phyloP scores from a whole-genome alignment of 202 grass and related monocot genomes.

The Miscanthus sacchariflorus region DNA sequence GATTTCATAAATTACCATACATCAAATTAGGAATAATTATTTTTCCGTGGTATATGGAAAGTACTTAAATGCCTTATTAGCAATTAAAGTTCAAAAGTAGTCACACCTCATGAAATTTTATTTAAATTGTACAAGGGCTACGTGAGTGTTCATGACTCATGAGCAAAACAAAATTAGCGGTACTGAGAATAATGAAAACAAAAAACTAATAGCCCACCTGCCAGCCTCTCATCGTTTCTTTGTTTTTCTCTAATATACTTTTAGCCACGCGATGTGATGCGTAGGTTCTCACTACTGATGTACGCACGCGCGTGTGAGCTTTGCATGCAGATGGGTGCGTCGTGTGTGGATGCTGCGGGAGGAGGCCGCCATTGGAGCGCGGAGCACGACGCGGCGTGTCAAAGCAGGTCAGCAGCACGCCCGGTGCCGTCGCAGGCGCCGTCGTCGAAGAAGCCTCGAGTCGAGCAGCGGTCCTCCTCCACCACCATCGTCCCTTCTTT shows the following conservation, averaged over 20 bases:
- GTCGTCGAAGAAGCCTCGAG: slow-evolving; percentile 55
- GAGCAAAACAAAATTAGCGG: too few species aligned
- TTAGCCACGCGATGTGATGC: not conserved
- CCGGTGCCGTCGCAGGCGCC: slow-evolving; percentile 1
- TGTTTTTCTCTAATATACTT: not conserved
- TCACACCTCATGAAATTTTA: not conserved
- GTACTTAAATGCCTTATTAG: too few species aligned
- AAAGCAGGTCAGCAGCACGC: slow-evolving; percentile 16
- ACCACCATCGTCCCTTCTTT: slow-evolving; percentile 68
- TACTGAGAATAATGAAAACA: too few species aligned
- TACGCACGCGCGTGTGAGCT: not conserved
- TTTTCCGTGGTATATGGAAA: not conserved
- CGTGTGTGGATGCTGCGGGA: slow-evolving; percentile 40
- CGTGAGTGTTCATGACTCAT: not conserved
- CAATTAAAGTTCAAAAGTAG: too few species aligned
- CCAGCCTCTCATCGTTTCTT: not conserved
- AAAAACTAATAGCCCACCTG: too few species aligned
- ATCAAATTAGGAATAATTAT: too few species aligned
- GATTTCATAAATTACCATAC: too few species aligned
- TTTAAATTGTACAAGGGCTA: not conserved
- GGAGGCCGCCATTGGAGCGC: slow-evolving; percentile 33
- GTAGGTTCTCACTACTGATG: not conserved
- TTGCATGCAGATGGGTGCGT: slow-evolving; percentile 50
- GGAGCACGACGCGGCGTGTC: slow-evolving; percentile 49
- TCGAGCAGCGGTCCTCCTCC: slow-evolving; percentile 63